Percentiles rank a stretch among this genome's conserved stretches.
phyloP scores from a whole-genome alignment of 83 land plant genomes.

The Picea abies region DNA sequence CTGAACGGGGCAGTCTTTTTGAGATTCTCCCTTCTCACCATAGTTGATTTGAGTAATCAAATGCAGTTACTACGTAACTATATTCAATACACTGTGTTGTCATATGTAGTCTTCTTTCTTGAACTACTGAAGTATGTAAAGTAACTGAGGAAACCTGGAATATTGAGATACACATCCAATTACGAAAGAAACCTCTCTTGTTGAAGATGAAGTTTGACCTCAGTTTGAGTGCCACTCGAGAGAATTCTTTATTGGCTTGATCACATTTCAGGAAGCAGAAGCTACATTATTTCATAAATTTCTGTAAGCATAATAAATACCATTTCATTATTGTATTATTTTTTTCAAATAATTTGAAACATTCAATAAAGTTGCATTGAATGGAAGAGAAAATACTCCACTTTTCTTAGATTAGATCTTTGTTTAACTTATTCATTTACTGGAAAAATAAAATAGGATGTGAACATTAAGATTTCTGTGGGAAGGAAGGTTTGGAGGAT shows the following conservation, averaged over 20 bases:
- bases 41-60: neutral
- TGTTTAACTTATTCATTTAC: neutral
- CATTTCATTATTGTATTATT: neutral
- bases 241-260: no score
- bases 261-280: no score
- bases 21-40: neutral
- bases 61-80: neutral
- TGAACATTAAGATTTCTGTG: neutral
- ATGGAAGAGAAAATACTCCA: neutral
- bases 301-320: no score
- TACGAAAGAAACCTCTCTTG: no score
- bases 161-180: no score
- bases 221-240: no score
- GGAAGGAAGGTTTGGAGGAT: no score
- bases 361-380: neutral
- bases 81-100: neutral
- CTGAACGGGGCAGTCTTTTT: neutral
- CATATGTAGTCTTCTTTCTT: neutral
- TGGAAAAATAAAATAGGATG: neutral
- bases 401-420: neutral
- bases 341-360: neutral
- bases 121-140: neutral
- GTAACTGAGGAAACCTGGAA: neutral
- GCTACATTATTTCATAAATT: no score
- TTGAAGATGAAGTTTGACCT: no score